phyloP scores from a whole-genome alignment of 495 filamentous ascomycete species.

The Lasiosphaeria ovina region DNA sequence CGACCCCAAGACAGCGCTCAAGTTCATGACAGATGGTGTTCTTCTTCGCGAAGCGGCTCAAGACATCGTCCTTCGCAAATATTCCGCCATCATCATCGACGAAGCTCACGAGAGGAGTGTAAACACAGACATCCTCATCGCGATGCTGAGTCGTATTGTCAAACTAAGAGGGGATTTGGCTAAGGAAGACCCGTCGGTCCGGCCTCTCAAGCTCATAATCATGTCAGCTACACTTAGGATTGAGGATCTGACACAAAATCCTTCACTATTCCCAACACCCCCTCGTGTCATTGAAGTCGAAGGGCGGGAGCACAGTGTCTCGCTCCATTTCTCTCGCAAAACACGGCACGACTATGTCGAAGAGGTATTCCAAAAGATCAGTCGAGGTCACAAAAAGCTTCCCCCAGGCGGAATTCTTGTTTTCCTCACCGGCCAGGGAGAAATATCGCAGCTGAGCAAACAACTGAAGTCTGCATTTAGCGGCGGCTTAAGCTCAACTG shows the following conservation, averaged over 20 bases:
- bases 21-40: constrained; percentile 99
- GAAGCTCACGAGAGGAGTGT: constrained; percentile 97
- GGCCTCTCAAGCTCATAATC: constrained; percentile 88
- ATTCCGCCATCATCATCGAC: constrained; percentile 91
- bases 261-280: constrained; percentile 69
- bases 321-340: constrained; percentile 79
- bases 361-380: constrained; percentile 83
- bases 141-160: constrained; percentile 91
- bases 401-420: constrained; percentile 92
- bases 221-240: constrained; percentile 96
- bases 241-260: constrained; percentile 85
- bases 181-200: constrained; percentile 51
- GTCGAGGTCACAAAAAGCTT: constrained; percentile 83
- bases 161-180: constrained; percentile 57
- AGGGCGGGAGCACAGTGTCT: constrained; percentile 90
- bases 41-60: constrained; percentile 86
- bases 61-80: constrained; percentile 88
- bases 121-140: constrained; percentile 96
- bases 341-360: constrained; percentile 87
- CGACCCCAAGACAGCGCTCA: constrained; percentile 82
- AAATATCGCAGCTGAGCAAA: constrained; percentile 78
- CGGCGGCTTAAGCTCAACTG: constrained; percentile 46
- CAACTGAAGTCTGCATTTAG: constrained; percentile 70
- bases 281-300: constrained; percentile 88
- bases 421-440: constrained; percentile 91